Evolutionary conservation across 169 alveolate genomes (phyloP), one percentile per base, ranked within the genome.

Genomic region (Plasmodium relictum): DNA sequence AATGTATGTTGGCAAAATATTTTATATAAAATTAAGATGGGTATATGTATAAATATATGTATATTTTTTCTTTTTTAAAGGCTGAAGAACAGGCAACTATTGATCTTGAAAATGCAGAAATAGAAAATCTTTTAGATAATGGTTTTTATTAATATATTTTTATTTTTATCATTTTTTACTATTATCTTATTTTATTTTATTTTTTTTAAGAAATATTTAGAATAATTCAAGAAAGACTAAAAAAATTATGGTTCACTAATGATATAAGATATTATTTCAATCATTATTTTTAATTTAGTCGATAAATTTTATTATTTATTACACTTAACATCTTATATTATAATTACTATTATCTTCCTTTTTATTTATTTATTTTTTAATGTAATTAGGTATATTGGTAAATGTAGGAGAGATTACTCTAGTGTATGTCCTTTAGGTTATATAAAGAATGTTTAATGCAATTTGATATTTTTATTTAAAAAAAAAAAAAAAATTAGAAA

Each of bases 31-130:
- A 31, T 31, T 2, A 31, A 1, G 39, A 56, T 10, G 14, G 6
- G n/a, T 56, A 16, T 56, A 56, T 56, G 22, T 31, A 56, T 18
- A 16, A 2, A 56, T 18, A 56, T 9, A 37, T 63, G 6, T 56
- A 6, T 70, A 44, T 41, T 54, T 69, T 31, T 42, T 48, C 14
- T 39, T 31, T 18, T 76, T 24, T 50, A 45, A 63, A 78, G 89
- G 89, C 89, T 22, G 89, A 78, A 20, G 89, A 69, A 20, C 63
- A 78, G 41, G 89, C 89, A 78, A 42, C 89, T 6, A 68, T 78
- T 22, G 89, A 78, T 24, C 89, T 78, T n/a, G 89, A 78, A 78
- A 78, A 78, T 52, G 61, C 66, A 24, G 89, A 78, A 78, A 78
- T 78, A 70, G 89, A 78, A 65, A 65, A 65, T 63, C 56, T 78